Base-by-base conservation (phyloP, 148 eudicot species). In the Beta vulgaris region DNA sequence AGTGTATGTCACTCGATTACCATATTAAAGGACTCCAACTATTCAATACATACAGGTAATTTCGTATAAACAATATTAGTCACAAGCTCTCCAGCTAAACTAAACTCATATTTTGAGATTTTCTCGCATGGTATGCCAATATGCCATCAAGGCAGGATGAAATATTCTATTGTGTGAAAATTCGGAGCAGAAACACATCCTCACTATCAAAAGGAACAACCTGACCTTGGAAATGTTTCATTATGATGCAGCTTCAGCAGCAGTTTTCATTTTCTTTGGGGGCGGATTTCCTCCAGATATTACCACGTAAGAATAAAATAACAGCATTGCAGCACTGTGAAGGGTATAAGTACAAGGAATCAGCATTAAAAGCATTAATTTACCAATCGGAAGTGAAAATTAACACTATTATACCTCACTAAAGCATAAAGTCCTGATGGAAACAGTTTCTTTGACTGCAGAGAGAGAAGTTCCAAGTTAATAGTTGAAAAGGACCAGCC, bases 241-340 rank as follows among this genome's bases (percentile, higher is more conserved):
- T 76, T 79, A 87, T 68, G 83, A 87, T 37, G 84, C 84, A 69
- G 77, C 84, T 59, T 59, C 78, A 6, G 76, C 84, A 4, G 82
- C 66, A n/a, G 86, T 59, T 77, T 89, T 87, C 82, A 77, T 53
- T 82, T 91, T 94, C 85, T 94, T 94, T 46, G 98, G 95, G 16
- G 96, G 93, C n/a, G 93, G 96, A 78, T 94, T 94, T 71, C 98
- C 98, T 74, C 98, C 97, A 49, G 96, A 85, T 60, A 90, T 15
- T 70, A 94, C 83, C 77, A 94, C 98, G n/a, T 94, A 94, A 7
- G 88, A 74, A 80, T 91, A 94, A 75, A 91, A 94, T 79, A 84
- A 81, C 59, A 94, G 78, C 98, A 94, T 94, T 42, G 88, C 88
- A 75, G 91, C 91, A 84, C 98, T 94, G 89, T 13, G 31, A 80